phyloP scores from a whole-genome alignment of 2,329 filamentous ascomycete species.

The Lizonia empirigonia region DNA sequence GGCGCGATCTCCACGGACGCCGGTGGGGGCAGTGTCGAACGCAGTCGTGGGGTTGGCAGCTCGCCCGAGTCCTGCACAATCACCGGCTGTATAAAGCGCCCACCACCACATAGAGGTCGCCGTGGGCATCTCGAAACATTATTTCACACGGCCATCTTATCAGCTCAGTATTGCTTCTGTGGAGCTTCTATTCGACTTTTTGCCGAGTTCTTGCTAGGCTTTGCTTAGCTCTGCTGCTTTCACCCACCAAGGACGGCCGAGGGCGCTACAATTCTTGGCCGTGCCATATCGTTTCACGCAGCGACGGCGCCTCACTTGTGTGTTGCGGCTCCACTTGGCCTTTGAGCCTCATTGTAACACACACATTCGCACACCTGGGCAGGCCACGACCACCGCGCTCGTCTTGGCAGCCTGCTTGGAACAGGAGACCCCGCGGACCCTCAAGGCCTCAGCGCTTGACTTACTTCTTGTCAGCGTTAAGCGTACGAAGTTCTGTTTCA shows the following conservation, averaged over 20 bases:
- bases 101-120: constrained; percentile 9
- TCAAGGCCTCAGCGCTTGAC: constrained; percentile 15
- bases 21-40: constrained; percentile 5
- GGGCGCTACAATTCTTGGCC: constrained; percentile 24
- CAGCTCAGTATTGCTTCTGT: constrained; percentile 7
- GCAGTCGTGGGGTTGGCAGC: constrained; percentile 11
- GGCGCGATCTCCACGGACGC: constrained; percentile 7
- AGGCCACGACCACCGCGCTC: constrained; percentile 11
- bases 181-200: constrained; percentile 11
- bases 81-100: constrained; percentile 10
- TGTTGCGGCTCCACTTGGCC: constrained; percentile 23
- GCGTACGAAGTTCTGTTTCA: constrained; percentile 19
- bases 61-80: constrained; percentile 10
- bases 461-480: constrained; percentile 15
- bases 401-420: constrained; percentile 22
- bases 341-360: constrained; percentile 18
- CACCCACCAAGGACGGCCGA: constrained; percentile 15
- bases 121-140: constrained; percentile 13
- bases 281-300: constrained; percentile 28
- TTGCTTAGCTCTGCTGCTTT: constrained; percentile 18
- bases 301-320: constrained; percentile 29
- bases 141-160: constrained; percentile 13
- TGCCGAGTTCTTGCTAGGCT: constrained; percentile 14
- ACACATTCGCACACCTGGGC: constrained; percentile 15
- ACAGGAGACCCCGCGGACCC: constrained; percentile 13